Evolutionary conservation across 805 yeast species (phyloP), one percentile per base, ranked within the genome.

Genomic region (Candida awuae): DNA sequence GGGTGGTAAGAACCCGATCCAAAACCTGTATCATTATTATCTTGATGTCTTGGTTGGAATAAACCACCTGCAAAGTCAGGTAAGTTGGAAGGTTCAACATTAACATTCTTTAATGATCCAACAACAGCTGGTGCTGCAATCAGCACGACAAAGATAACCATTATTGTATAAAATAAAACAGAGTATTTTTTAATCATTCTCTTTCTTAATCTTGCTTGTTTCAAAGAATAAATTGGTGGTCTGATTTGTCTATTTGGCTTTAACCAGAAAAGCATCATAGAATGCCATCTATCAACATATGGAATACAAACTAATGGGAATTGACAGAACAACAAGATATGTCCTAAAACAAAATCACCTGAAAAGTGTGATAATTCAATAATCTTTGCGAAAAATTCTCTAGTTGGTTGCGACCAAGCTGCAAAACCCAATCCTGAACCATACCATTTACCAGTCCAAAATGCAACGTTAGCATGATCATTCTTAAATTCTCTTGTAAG

Each of bases 391-490:
- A 77, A 73, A 58, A 85, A 85, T 69, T 92, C 99, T 73, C 99
- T 85, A 38, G 84, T 59, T 46, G 98, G 98, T 69, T 90, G 97
- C 25, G 97, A 80, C 72, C 84, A 75, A 16, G 97, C 95, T 74
- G 81, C 77, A 77, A 80, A 78, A 44, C 97, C 98, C 64, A 90
- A 67, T 57, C 95, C 92, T 44, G 84, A 71, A 43, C 94, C 92
- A 63, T 88, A 87, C 99, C 99, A 92, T 66, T 87, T 88, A 73
- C 99, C 99, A 42, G 95, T 84, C 99, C 99, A 92, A 94, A 94
- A 92, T 21, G 98, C 97, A 53, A 94, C 83, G 69, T 92, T 92
- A 27, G 97, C 71, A 58, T 80, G 85, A 66, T 90, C 97, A 54
- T 84, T 84, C 79, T 86, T 86, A 72, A 87, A 87, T 68, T 92